These are phyloP conservation scores for Phyllosticta capitalensis DNA, from an alignment of 2,329 filamentous ascomycete genomes.

Conservation along the genomic window DNA sequence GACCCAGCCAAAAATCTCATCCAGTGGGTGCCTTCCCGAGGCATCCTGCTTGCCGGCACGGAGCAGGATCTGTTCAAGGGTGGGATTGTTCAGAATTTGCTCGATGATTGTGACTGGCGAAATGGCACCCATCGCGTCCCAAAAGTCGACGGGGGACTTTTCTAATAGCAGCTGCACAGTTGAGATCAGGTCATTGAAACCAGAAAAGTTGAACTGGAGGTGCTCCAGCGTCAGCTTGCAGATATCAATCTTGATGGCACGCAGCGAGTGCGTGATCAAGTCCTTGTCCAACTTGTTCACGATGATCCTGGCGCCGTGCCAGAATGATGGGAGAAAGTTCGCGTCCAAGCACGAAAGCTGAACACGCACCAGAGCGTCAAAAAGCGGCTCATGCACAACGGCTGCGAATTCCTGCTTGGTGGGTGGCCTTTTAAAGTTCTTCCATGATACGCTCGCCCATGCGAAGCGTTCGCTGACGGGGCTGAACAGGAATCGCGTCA, in stretches of 20 bases:
- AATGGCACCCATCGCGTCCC: conserved; percentile 77
- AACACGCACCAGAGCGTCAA: conserved; percentile 55
- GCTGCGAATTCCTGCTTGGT: conserved; percentile 73
- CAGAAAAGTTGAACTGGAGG: conserved; percentile 43
- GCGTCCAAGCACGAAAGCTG: conserved; percentile 44
- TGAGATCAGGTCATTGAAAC: conserved; percentile 60
- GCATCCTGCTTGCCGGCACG: conserved; percentile 33
- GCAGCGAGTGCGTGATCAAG: conserved; percentile 67
- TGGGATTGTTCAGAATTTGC: conserved; percentile 65
- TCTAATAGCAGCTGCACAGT: conserved; percentile 62
- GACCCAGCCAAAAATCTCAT: conserved; percentile 66
- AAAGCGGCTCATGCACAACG: conserved; percentile 67
- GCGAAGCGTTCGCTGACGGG: conserved; percentile 51
- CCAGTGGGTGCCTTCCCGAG: conserved; percentile 49
- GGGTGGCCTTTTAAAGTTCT: conserved; percentile 54
- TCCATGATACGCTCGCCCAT: conserved; percentile 63
- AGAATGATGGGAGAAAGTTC: conserved; percentile 59
- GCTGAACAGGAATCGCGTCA: conserved; percentile 77
- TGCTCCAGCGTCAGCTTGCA: conserved; percentile 53
- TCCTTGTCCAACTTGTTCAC: conserved; percentile 63
- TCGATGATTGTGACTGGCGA: conserved; percentile 75
- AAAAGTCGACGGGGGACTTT: conserved; percentile 71
- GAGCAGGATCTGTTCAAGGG: conserved; percentile 52
- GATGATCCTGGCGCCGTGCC: conserved; percentile 67
- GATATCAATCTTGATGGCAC: conserved; percentile 65